phyloP scores from a whole-genome alignment of 805 yeast genomes.

The Wickerhamiella shivajii region DNA sequence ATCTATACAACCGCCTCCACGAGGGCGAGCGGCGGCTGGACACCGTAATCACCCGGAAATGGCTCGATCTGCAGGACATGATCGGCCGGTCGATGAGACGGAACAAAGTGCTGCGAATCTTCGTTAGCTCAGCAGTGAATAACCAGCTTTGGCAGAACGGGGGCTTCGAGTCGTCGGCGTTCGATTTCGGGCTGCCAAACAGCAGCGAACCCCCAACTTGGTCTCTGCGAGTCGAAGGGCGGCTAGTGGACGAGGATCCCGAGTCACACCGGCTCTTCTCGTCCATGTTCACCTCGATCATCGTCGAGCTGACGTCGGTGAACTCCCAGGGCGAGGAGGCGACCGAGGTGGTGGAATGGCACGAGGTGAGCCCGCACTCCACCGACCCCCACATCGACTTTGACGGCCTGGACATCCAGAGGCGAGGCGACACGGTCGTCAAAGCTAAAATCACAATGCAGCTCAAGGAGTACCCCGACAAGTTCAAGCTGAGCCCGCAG shows the following conservation, averaged over 20 bases:
- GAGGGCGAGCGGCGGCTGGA: conserved; percentile 78
- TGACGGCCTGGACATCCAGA: conserved; percentile 79
- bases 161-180: conserved; percentile 8
- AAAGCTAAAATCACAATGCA: conserved; percentile 63
- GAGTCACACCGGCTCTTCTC: conserved; percentile 50
- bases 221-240: conserved; percentile 84
- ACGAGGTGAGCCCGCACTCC: conserved; percentile 32
- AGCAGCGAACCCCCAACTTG: conserved; percentile 29
- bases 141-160: conserved; percentile 78
- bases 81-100: conserved; percentile 33
- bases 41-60: conserved; percentile 65
- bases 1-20: conserved; percentile 49
- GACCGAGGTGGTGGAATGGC: conserved; percentile 73
- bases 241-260: conserved; percentile 42
- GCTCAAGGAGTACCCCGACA: conserved; percentile 60
- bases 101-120: conserved; percentile 58
- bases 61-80: conserved; percentile 70
- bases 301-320: conserved; percentile 76
- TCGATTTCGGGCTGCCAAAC: conserved; percentile 6
- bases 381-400: conserved; percentile 35
- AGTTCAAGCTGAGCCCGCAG: conserved; percentile 47
- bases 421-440: conserved; percentile 56
- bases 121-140: conserved; percentile 64
- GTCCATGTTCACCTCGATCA: conserved; percentile 66
- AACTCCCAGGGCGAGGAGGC: conserved; percentile 16